Percentiles rank a stretch among this genome's conserved stretches.
Conservation (phyloP, 768 basidiomycete genomes). For the Steccherinum ochraceum region DNA sequence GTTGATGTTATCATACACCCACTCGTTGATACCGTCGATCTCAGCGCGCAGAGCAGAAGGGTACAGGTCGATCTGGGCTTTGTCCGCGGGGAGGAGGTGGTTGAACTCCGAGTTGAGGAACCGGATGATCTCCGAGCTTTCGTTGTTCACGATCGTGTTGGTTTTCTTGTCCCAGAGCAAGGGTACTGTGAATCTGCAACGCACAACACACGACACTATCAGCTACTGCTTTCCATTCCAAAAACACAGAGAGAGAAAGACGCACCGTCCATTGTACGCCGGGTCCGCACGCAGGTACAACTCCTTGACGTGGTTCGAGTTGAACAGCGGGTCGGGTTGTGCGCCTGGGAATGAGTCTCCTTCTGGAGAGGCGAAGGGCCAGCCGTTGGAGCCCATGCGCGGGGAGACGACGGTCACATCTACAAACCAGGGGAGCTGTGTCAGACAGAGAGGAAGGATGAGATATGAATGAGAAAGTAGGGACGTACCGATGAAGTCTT, state of each 20-base stretch:
- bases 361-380: slow-evolving; percentile 83
- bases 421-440: slow-evolving; percentile 19
- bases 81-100: slow-evolving; percentile 56
- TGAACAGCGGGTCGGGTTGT: slow-evolving; percentile 68
- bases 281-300: slow-evolving; percentile 76
- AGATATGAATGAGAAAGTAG: neutral
- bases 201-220: too few relatives aligned
- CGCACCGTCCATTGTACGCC: slow-evolving; percentile 62
- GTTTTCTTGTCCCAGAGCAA: slow-evolving; percentile 90
- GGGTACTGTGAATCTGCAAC: slow-evolving; percentile 80
- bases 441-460: neutral
- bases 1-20: slow-evolving; percentile 83
- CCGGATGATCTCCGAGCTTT: slow-evolving; percentile 91
- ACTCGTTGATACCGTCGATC: slow-evolving; percentile 82
- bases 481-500: slow-evolving; percentile 69
- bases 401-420: slow-evolving; percentile 83
- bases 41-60: slow-evolving; percentile 63
- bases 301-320: slow-evolving; percentile 70
- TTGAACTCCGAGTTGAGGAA: slow-evolving; percentile 88
- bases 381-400: slow-evolving; percentile 75
- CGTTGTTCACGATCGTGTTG: slow-evolving; percentile 90
- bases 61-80: slow-evolving; percentile 68
- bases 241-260: neutral
- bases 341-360: slow-evolving; percentile 65
- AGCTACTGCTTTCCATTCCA: too few relatives aligned